Evolutionary conservation across 148 eudicot genomes (phyloP).

Genomic region (Fagopyrum homotropicum): DNA sequence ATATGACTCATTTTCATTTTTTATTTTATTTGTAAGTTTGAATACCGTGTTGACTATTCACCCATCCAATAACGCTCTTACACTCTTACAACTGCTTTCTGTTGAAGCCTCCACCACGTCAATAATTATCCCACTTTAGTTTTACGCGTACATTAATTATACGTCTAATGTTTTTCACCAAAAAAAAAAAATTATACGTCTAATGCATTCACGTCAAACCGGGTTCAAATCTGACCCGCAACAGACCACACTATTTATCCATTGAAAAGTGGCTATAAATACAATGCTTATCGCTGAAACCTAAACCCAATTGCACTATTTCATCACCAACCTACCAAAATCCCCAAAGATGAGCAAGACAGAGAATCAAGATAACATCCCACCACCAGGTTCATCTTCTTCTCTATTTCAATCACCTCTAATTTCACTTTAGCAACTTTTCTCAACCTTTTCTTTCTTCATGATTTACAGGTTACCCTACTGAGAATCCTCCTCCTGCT

Average conservation of each 20-base stretch:
- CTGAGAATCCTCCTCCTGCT: constrained; percentile 27
- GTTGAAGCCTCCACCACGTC: too few relatives aligned
- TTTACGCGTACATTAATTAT: background rate
- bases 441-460: background rate
- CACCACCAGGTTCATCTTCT: background rate
- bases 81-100: too few relatives aligned
- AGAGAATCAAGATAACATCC: constrained; percentile 2
- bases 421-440: background rate
- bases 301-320: background rate
- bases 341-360: constrained; percentile 1
- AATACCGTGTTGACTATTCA: background rate
- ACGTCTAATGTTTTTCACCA: too few relatives aligned
- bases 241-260: background rate
- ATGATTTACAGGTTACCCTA: constrained; percentile 47
- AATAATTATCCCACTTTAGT: background rate
- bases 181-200: too few relatives aligned
- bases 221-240: background rate
- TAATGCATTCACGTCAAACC: background rate
- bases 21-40: background rate
- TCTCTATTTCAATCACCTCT: background rate
- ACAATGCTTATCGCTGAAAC: background rate
- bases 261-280: background rate
- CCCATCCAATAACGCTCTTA: background rate
- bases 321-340: background rate
- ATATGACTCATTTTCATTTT: too few relatives aligned